phyloP scores from a whole-genome alignment of 306 rosid species.

The Dalbergia oliveri region DNA sequence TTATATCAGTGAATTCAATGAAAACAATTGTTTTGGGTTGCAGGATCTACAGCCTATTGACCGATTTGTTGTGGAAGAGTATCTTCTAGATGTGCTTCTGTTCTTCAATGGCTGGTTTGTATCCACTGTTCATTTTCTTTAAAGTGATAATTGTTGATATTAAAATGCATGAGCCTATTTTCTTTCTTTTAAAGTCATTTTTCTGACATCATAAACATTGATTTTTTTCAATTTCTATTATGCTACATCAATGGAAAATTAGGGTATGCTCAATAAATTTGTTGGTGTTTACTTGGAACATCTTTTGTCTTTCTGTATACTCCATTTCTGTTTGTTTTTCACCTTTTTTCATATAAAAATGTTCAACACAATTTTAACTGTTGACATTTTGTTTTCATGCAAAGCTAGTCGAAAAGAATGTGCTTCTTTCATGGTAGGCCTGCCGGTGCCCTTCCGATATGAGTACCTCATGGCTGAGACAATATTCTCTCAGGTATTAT shows the following conservation, averaged over 20 bases:
- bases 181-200: background rate
- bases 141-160: background rate
- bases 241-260: constrained; percentile 28
- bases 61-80: constrained; percentile 94
- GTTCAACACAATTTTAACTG: constrained; percentile 52
- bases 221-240: background rate
- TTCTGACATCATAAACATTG: background rate
- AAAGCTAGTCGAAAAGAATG: constrained; percentile 99
- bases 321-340: background rate
- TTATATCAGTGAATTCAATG: constrained; percentile 29
- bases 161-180: constrained; percentile 19
- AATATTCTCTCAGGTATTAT: constrained; percentile 92
- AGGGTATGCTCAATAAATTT: constrained; percentile 16
- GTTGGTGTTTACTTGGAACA: constrained; percentile 5
- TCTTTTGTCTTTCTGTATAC: constrained; percentile 12
- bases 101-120: constrained; percentile 99
- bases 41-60: constrained; percentile 97
- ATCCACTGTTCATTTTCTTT: constrained; percentile 28
- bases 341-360: background rate
- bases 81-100: constrained; percentile 92
- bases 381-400: constrained; percentile 69
- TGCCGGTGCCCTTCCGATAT: constrained; percentile 94
- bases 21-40: constrained; percentile 44
- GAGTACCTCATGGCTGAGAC: constrained; percentile 99
- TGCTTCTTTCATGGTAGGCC: constrained; percentile 93